A percentile compares a stretch with the other conserved stretches of the same genome.
These are phyloP conservation scores for Sphaerobolus stellatus DNA, from an alignment of 1,284 basidiomycete species.

Conservation along the genomic window DNA sequence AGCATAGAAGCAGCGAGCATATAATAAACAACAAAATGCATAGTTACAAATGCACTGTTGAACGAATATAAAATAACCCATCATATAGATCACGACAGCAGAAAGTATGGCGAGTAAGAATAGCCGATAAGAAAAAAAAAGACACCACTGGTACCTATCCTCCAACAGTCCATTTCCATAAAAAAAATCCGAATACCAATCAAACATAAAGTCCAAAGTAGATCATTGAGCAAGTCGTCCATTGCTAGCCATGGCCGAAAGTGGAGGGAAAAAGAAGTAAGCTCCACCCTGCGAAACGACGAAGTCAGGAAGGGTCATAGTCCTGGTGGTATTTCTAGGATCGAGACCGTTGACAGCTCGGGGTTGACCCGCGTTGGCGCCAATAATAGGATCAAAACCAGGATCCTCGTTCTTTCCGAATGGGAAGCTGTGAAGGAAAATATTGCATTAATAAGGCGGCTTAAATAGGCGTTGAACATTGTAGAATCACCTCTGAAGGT, in stretches of 20 bases:
- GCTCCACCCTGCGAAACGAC: slow-evolving; percentile 21
- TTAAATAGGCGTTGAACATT: neutral
- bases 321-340: neutral
- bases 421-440: slow-evolving; percentile 12
- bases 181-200: too few species aligned
- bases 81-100: too few species aligned
- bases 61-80: too few species aligned
- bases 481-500: neutral
- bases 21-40: too few species aligned
- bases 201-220: too few species aligned
- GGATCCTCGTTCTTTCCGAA: slow-evolving; percentile 1
- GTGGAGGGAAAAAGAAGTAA: slow-evolving; percentile 24
- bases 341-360: slow-evolving; percentile 2
- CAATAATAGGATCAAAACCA: slow-evolving; percentile 16
- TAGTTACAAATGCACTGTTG: too few species aligned
- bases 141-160: too few species aligned
- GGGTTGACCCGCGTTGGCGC: slow-evolving; percentile 1
- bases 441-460: neutral
- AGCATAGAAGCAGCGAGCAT: too few species aligned
- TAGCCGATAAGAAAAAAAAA: too few species aligned
- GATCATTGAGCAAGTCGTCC: too few species aligned
- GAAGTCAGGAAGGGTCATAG: slow-evolving; percentile 10
- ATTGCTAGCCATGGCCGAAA: slow-evolving; percentile 15
- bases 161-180: too few species aligned
- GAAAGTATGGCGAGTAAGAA: too few species aligned